These are phyloP conservation scores for Sporothrix protearum DNA, from an alignment of 2,329 filamentous ascomycete species.

Conservation along the genomic window DNA sequence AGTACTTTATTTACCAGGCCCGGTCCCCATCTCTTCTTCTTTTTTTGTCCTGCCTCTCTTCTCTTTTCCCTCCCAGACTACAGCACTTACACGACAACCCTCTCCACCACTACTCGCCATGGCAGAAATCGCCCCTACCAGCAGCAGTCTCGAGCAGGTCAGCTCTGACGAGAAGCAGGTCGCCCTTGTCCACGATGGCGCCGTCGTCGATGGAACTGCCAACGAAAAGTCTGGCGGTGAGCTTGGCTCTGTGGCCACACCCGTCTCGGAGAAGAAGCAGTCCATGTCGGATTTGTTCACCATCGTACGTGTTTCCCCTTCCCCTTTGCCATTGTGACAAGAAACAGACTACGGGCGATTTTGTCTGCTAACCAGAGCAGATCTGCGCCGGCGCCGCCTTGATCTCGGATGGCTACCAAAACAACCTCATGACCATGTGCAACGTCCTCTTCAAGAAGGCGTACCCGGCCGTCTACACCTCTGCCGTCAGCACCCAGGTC, in stretches of 20 bases:
- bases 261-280: conserved; percentile 20
- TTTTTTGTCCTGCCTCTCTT: not conserved
- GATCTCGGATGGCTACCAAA: conserved; percentile 37
- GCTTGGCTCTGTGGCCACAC: not conserved
- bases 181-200: not conserved
- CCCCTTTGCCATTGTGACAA: too few relatives aligned
- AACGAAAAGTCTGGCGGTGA: not conserved
- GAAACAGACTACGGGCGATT: too few relatives aligned
- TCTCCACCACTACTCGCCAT: not conserved
- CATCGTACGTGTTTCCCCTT: not conserved
- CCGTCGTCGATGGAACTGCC: not conserved
- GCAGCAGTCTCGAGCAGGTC: not conserved
- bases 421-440: conserved; percentile 37
- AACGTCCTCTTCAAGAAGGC: conserved; percentile 33
- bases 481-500: conserved; percentile 40
- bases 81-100: not conserved
- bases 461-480: conserved; percentile 36
- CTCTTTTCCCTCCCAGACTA: not conserved
- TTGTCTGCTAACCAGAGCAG: not conserved
- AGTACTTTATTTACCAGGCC: not conserved
- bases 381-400: conserved; percentile 32
- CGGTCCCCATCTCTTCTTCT: not conserved
- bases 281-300: conserved; percentile 25
- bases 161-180: conserved; percentile 15
- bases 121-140: conserved; percentile 11